Evolutionary conservation across 176 grass and related monocot species (phyloP).

Genomic region (Aegilops longissima): DNA sequence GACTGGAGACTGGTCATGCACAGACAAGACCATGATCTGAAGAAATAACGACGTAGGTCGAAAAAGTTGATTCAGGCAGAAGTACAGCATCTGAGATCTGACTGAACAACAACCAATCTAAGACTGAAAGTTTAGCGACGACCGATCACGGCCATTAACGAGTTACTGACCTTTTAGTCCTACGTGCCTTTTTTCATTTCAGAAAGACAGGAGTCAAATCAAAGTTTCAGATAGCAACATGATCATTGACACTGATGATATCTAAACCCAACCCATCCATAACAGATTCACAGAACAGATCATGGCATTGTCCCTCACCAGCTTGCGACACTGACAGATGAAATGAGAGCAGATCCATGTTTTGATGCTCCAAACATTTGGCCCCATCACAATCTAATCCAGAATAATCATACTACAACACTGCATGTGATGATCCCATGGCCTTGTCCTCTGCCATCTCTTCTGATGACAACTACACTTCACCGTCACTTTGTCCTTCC

Average conservation of each 20-base stretch:
- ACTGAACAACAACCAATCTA: background rate
- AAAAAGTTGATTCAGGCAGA: background rate
- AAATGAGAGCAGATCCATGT: background rate
- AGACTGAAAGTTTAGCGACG: background rate
- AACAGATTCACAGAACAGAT: background rate
- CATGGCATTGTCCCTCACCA: background rate
- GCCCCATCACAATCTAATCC: conserved; percentile 25
- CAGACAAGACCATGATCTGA: too few relatives aligned
- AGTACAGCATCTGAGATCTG: background rate
- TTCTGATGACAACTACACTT: background rate
- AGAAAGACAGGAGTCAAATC: background rate
- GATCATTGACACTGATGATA: background rate
- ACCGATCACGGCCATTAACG: background rate
- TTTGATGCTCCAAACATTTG: conserved; percentile 14
- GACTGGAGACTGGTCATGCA: too few relatives aligned
- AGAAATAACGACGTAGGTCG: too few relatives aligned
- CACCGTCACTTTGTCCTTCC: background rate
- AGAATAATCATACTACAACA: background rate
- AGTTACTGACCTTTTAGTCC: conserved; percentile 24
- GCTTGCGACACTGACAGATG: background rate
- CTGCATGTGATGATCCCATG: background rate
- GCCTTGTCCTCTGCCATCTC: background rate
- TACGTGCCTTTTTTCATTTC: background rate
- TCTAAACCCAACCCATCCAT: background rate
- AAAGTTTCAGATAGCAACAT: background rate